These are phyloP conservation scores for Fusarium solani-melongenae DNA, from an alignment of 2,329 filamentous ascomycete genomes.

Conservation along the genomic window DNA sequence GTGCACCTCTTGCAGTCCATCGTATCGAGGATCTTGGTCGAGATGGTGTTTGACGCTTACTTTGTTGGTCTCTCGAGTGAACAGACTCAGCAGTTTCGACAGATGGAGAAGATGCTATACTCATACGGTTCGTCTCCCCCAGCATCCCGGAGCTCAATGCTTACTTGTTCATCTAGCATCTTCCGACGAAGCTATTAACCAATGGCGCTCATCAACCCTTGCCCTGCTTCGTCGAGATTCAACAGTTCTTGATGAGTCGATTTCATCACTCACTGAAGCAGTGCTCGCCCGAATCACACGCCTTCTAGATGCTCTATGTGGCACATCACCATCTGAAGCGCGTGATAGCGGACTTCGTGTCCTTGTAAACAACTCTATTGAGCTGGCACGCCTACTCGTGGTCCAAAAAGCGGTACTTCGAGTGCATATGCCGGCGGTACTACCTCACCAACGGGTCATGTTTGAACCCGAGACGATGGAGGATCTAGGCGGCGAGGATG, in stretches of 20 bases:
- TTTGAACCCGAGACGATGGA: conserved; percentile 74
- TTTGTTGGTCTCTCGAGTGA: conserved; percentile 70
- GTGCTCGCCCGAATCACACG: conserved; percentile 60
- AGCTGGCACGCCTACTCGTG: conserved; percentile 65
- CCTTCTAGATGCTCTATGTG: conserved; percentile 63
- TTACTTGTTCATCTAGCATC: conserved; percentile 45
- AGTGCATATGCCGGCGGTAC: conserved; percentile 64
- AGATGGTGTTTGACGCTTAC: conserved; percentile 70
- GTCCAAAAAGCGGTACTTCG: conserved; percentile 69
- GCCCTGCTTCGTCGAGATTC: conserved; percentile 67
- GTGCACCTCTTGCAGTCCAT: conserved; percentile 72
- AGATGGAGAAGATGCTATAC: conserved; percentile 54
- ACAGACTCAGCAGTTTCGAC: conserved; percentile 61
- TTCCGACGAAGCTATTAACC: conserved; percentile 67
- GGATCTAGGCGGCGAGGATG: conserved; percentile 72
- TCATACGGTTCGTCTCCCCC: conserved; percentile 38
- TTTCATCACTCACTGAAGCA: conserved; percentile 53
- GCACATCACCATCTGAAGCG: conserved; percentile 50
- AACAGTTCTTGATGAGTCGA: conserved; percentile 58
- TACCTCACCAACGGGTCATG: conserved; percentile 63
- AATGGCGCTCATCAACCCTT: conserved; percentile 75
- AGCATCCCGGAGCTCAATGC: background rate
- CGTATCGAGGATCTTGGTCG: conserved; percentile 69
- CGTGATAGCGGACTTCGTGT: conserved; percentile 65
- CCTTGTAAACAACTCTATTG: conserved; percentile 64